Conservation (phyloP, 192 early-diverging fungal species). For the Coemansia sp. region DNA sequence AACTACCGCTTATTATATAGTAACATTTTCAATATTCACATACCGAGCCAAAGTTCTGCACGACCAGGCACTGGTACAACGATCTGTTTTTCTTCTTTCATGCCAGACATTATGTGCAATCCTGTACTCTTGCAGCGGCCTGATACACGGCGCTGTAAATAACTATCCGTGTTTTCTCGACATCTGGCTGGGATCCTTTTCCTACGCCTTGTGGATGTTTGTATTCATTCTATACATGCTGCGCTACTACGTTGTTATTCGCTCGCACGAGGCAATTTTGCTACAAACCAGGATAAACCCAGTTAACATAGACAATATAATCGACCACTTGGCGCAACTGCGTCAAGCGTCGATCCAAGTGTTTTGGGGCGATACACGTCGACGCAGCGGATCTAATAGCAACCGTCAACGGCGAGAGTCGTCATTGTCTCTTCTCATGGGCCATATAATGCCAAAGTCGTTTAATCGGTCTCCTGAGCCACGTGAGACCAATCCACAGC, state of each 20-base stretch:
- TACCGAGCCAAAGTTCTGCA: conserved; percentile 25
- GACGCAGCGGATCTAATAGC: background rate
- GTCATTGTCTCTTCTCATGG: background rate
- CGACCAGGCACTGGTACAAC: conserved; percentile 28
- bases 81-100: conserved; percentile 28
- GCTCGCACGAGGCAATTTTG: conserved; percentile 14
- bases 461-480: background rate
- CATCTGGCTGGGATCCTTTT: conserved; percentile 16
- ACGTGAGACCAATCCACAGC: background rate
- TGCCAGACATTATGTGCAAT: conserved; percentile 8
- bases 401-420: background rate
- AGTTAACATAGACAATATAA: conserved; percentile 35
- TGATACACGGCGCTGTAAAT: conserved; percentile 11
- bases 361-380: conserved; percentile 1
- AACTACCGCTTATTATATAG: conserved; percentile 13
- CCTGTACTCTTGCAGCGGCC: conserved; percentile 10
- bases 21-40: conserved; percentile 21
- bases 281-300: conserved; percentile 26
- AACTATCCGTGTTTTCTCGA: conserved; percentile 44
- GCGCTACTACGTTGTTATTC: conserved; percentile 21
- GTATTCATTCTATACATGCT: conserved; percentile 26
- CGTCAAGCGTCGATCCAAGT: background rate
- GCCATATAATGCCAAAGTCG: background rate
- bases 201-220: conserved; percentile 21
- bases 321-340: conserved; percentile 18